phyloP scores from a whole-genome alignment of 1,284 basidiomycete species.

The Austroboletus sp. region DNA sequence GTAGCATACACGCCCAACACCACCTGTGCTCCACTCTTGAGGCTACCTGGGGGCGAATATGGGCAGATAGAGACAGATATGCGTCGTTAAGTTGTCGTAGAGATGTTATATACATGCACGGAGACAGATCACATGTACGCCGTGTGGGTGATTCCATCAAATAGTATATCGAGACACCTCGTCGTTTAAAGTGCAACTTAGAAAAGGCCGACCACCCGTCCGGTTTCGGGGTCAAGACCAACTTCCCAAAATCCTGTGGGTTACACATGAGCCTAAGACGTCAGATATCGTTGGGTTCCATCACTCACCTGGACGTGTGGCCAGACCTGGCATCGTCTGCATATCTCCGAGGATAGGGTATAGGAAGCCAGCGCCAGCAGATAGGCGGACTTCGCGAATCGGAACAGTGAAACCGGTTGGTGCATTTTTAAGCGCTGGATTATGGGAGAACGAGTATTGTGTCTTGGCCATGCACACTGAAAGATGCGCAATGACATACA shows the following conservation, averaged over 20 bases:
- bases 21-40: conserved; percentile 24
- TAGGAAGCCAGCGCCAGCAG: conserved; percentile 92
- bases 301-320: conserved; percentile 75
- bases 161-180: conserved; percentile 9
- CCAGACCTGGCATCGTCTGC: conserved; percentile 97
- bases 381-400: conserved; percentile 82
- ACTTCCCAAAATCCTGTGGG: conserved; percentile 75
- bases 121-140: conserved; percentile 19
- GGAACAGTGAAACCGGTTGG: conserved; percentile 90
- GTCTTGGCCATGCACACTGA: conserved; percentile 98
- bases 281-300: not conserved
- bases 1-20: not conserved
- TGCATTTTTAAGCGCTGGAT: conserved; percentile 86
- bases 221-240: conserved; percentile 66
- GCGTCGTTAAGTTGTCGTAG: not conserved
- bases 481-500: conserved; percentile 1
- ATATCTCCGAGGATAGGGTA: conserved; percentile 93
- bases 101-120: conserved; percentile 32
- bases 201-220: conserved; percentile 70
- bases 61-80: not conserved
- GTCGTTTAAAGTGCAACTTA: conserved; percentile 38
- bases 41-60: conserved; percentile 38
- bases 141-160: conserved; percentile 28
- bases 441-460: conserved; percentile 91
- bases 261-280: conserved; percentile 14